Evolutionary conservation across 495 filamentous ascomycete genomes (phyloP).

Genomic region (Aspergillus taichungensis): DNA sequence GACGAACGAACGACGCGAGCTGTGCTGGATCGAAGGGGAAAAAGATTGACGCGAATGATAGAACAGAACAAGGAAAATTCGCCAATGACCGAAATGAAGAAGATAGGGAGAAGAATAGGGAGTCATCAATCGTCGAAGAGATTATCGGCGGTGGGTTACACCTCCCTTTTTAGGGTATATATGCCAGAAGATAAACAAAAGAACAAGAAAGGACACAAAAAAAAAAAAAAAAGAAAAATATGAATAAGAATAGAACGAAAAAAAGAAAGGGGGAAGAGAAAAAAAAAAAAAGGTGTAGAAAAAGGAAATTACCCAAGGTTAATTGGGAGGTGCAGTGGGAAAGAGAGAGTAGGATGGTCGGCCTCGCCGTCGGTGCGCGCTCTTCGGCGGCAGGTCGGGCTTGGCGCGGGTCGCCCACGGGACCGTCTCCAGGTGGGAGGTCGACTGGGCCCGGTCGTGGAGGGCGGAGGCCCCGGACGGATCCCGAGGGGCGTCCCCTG

Average conservation of each 20-base stretch:
- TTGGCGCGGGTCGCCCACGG: constrained; percentile 4
- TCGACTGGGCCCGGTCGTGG: constrained; percentile 33
- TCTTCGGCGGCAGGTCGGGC: constrained; percentile 4
- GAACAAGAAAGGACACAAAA: background rate
- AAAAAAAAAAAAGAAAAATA: constrained; percentile 6
- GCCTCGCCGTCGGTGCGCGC: constrained; percentile 16
- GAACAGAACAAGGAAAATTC: too few relatives aligned
- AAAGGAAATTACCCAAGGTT: background rate
- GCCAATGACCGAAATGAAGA: too few relatives aligned
- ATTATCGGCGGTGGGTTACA: too few relatives aligned
- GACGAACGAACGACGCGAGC: background rate
- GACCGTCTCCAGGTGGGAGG: constrained; percentile 21
- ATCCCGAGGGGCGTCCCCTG: constrained; percentile 19
- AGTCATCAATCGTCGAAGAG: too few relatives aligned
- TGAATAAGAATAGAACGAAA: constrained; percentile 1
- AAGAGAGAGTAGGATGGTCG: constrained; percentile 40
- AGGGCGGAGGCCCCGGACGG: constrained; percentile 10
- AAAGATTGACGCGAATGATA: too few relatives aligned
- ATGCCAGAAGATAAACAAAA: background rate
- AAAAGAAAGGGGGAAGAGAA: constrained; percentile 1
- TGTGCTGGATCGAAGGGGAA: too few relatives aligned
- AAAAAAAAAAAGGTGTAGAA: constrained; percentile 2
- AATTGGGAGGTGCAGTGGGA: constrained; percentile 19
- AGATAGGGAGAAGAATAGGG: too few relatives aligned
- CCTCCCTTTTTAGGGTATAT: too few relatives aligned